A percentile compares a stretch with the other conserved stretches of the same genome.
Evolutionary conservation across 768 basidiomycete species (phyloP).

Genomic region (Serendipita sp.): DNA sequence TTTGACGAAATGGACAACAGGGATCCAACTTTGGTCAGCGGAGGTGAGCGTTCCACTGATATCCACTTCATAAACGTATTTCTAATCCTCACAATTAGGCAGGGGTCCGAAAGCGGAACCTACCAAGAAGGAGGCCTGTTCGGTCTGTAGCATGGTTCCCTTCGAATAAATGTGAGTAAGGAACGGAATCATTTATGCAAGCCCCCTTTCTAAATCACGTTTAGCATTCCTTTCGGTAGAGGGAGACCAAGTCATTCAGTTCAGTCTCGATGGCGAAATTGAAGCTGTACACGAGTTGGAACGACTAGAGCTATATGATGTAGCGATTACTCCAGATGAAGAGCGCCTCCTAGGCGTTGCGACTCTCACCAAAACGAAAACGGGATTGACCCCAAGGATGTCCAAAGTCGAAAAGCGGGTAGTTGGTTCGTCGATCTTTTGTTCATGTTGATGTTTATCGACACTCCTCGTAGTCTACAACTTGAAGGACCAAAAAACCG

Average conservation of each 20-base stretch:
- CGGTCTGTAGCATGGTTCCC: slow-evolving; percentile 54
- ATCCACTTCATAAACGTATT: not conserved
- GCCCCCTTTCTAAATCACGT: not conserved
- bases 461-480: slow-evolving; percentile 40
- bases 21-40: slow-evolving; percentile 52
- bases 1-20: slow-evolving; percentile 47
- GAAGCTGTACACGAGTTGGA: slow-evolving; percentile 44
- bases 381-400: slow-evolving; percentile 51
- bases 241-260: slow-evolving; percentile 40
- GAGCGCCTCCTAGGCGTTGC: slow-evolving; percentile 51
- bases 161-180: slow-evolving; percentile 35
- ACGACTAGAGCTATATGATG: slow-evolving; percentile 49
- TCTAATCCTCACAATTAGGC: slow-evolving; percentile 27
- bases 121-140: slow-evolving; percentile 31
- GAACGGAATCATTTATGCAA: not conserved
- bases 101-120: slow-evolving; percentile 51
- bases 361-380: slow-evolving; percentile 45
- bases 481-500: slow-evolving; percentile 43
- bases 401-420: slow-evolving; percentile 60
- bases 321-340: slow-evolving; percentile 54
- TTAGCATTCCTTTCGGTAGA: slow-evolving; percentile 60
- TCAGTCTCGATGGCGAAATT: slow-evolving; percentile 33
- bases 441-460: not conserved
- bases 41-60: slow-evolving; percentile 36
- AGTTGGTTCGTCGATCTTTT: slow-evolving; percentile 31